These are phyloP conservation scores for Lachancea nothofagi DNA, from an alignment of 805 yeast genomes.

Conservation along the genomic window DNA sequence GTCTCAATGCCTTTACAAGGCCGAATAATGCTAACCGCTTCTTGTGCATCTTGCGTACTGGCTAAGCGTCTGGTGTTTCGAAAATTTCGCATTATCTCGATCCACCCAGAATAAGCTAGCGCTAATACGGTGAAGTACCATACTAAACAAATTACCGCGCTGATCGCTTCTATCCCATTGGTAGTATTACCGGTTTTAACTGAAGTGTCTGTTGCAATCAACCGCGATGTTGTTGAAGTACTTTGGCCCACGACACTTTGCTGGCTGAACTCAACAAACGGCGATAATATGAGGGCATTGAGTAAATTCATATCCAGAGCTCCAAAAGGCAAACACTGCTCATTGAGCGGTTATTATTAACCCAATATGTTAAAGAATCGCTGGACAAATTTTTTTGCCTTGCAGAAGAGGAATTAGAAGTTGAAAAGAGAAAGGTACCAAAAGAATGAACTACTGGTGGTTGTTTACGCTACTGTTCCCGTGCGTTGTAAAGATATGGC, in stretches of 20 bases:
- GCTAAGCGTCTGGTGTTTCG: slow-evolving; percentile 7
- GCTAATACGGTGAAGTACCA: slow-evolving; percentile 39
- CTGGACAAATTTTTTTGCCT: not conserved
- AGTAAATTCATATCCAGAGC: not conserved
- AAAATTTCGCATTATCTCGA: slow-evolving; percentile 36
- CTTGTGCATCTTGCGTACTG: slow-evolving; percentile 37
- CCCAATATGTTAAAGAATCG: too few relatives aligned
- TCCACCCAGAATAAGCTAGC: slow-evolving; percentile 38
- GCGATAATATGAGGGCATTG: too few relatives aligned
- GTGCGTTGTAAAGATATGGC: too few relatives aligned
- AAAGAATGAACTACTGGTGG: too few relatives aligned
- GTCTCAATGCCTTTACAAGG: slow-evolving; percentile 85
- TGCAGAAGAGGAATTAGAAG: too few relatives aligned
- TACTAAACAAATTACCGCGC: slow-evolving; percentile 25
- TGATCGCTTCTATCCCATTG: not conserved
- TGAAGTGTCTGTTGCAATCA: too few relatives aligned
- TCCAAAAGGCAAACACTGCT: not conserved
- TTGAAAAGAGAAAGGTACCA: too few relatives aligned
- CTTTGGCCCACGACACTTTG: not conserved
- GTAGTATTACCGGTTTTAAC: not conserved
- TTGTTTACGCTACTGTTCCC: too few relatives aligned
- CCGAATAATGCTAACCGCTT: slow-evolving; percentile 70
- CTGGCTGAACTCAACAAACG: not conserved
- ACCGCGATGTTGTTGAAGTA: not conserved
- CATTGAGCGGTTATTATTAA: not conserved